Evolutionary conservation across 2,329 filamentous ascomycete genomes (phyloP), one percentile per base, ranked within the genome.

Genomic region (Hypoxylon sp.): DNA sequence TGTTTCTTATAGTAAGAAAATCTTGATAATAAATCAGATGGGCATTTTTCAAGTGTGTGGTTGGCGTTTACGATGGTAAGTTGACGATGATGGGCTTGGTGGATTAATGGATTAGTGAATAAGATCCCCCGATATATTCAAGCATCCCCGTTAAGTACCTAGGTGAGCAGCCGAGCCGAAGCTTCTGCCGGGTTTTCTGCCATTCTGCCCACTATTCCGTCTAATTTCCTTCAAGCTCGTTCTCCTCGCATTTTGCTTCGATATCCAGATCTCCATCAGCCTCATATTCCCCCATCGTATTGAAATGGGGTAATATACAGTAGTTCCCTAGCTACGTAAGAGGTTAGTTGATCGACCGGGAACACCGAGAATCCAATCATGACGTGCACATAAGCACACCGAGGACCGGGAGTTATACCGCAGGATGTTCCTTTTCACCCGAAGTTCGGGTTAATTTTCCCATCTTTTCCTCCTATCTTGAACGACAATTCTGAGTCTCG

Each of bases 361-460:
- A 69, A 61, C 43, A 52, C 63, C 67, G 60, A 62, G 41, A 62
- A 60, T 52, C 66, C 60, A 67, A 69, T 67, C 50, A 64, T 37
- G 34, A 43, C 32, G 21, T 47, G 37, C 32, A 37, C 27, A 43
- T 21, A 55, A 16, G 27, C 29, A 63, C 55, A 63, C 59, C 59
- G 58, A 58, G 41, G 23, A 37, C 53, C 30, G 59, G 54, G 58
- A 37, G 39, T 50, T 23, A 7, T 29, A 37, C 37, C 55, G 34
- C 34, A 41, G 52, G 52, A 25, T 37, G 57, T 62, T 57, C 34
- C 63, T 60, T 63, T 59, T 63, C 45, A 27, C 25, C 53, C 43
- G 41, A 57, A 37, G 16, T 16, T 48, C 45, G 32, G 43, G n/a
- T 50, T 23, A n/a, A 41, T 50, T 30, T 23, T 23, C 2, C 41